These are phyloP conservation scores for Rhizopogon vulgaris DNA, from an alignment of 768 basidiomycete species.

Conservation along the genomic window DNA sequence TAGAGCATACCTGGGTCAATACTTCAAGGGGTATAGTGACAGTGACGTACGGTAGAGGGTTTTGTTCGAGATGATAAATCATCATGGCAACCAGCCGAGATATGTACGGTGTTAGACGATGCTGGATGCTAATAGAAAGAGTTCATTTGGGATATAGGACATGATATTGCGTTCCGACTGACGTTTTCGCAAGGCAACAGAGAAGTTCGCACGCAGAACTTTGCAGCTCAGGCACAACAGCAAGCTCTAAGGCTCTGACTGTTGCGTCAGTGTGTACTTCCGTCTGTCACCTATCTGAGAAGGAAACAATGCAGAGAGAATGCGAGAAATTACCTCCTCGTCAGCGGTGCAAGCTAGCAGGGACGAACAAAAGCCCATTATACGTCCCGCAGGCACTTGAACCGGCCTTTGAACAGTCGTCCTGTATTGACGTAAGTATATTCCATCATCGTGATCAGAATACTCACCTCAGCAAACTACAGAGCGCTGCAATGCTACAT, in stretches of 20 bases:
- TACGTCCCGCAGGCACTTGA: slow-evolving; percentile 57
- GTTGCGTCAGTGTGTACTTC: slow-evolving; percentile 45
- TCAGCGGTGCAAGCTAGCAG: slow-evolving; percentile 45
- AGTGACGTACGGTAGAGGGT: slow-evolving; percentile 37
- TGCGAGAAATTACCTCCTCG: slow-evolving; percentile 37
- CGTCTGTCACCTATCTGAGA: not conserved
- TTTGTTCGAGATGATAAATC: slow-evolving; percentile 57
- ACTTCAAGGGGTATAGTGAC: not conserved
- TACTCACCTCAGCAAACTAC: slow-evolving; percentile 49
- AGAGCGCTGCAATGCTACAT: slow-evolving; percentile 45
- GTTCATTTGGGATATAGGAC: not conserved
- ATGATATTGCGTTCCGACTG: not conserved
- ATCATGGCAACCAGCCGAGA: slow-evolving; percentile 49
- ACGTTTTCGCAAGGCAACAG: slow-evolving; percentile 45
- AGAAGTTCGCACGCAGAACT: slow-evolving; percentile 43
- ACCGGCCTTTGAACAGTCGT: slow-evolving; percentile 55
- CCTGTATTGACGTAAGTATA: slow-evolving; percentile 27
- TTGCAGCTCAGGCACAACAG: slow-evolving; percentile 33
- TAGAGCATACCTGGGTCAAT: slow-evolving; percentile 6
- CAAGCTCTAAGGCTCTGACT: slow-evolving; percentile 47
- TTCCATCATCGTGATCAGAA: not conserved
- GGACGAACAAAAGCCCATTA: slow-evolving; percentile 47
- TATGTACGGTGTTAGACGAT: slow-evolving; percentile 49
- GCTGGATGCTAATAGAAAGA: slow-evolving; percentile 36
- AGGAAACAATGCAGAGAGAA: slow-evolving; percentile 2